Base-by-base conservation (phyloP, 169 alveolate genomes). In the Cryptosporidium baileyi region DNA sequence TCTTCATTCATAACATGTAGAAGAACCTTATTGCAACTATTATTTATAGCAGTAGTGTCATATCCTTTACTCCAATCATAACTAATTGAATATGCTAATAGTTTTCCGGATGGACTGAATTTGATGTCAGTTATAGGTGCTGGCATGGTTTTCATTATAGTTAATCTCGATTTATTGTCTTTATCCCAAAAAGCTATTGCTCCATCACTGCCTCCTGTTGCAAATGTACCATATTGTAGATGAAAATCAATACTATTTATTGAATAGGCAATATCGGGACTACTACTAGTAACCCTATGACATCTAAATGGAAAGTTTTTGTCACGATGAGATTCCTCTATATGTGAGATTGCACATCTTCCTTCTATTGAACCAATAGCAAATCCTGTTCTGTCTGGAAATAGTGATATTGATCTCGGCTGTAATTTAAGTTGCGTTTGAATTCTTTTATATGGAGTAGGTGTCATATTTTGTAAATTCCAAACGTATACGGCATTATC, bases 191-290 rank as follows among this genome's bases (percentile, higher is more conserved):
- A 93, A 60, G 94, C 93, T 61, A 94, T 94, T 24, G 92, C 90
- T 26, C 98, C 98, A 67, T 96, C 98, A 22, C 95, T 94, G 24
- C 98, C 98, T 28, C 95, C 96, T 3, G 98, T 96, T 32, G 94
- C 96, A 80, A 96, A 95, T 3, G 98, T 95, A 26, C 96, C 96
- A 63, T 82, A 94, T 61, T 88, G 90, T 6, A 92, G 94, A 63
- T 96, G 97, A 88, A 96, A 96, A 36, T 94, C 94, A 34, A 95
- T 90, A 57, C 93, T 90, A 82, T 96, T 95, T 36, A 96, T 96
- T 28, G 98, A 89, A 82, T 92, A 96, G 80, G 85, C 85, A 54
- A 74, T 74, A 36, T 94, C 94, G 32, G 95, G 91, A 62, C 93
- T 91, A 88, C 95, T 95, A 36, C 94, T 96, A 26, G 98, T 89